Evolutionary conservation across 352 stramenopile species (phyloP), one percentile per base, ranked within the genome.

Genomic region (Phytophthora citricola): DNA sequence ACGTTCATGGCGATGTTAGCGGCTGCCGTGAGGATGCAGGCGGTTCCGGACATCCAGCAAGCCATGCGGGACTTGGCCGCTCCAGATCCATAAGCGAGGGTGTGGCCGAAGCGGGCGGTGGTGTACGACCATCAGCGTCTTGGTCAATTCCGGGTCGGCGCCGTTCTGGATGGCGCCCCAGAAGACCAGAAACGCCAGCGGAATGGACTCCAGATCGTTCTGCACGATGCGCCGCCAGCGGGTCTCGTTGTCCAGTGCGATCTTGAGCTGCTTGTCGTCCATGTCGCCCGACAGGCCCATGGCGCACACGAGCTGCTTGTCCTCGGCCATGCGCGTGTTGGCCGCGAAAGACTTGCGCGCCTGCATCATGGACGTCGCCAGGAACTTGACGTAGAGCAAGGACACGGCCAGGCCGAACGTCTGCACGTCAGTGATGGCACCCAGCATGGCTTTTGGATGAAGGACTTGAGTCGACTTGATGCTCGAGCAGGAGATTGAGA

Each of bases 161-260:
- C 71, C 71, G 15, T 78, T 76, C 9, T 78, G 52, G 34, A 87
- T 78, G 15, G 72, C 61, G 8, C 60, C 71, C 36, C 52, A 71
- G 43, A 85, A 87, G 22, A 87, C 56, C 2, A 81, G 34, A 20
- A 87, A 59, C 22, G 73, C 70, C 14, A 90, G 26, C 17, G 81
- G 80, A 17, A 89, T 81, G 32, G 79, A 84, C 66, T 87, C 80
- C 26, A 86, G 44, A 50, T 89, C 80, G 66, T 90, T 90, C 50
- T 73, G 61, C 45, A 86, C 61, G 54, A 90, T 90, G 41, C 76
- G 74, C 14, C 74, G 66, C 78, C 81, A 90, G 14, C 81, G 73
- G 45, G 69, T 46, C 64, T 87, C 78, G 34, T 75, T 60, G 20
- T 75, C 50, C 20, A 54, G 57, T 27, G 73, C 70, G 14, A 66